Conservation (phyloP, 1,284 basidiomycete species). For the Boletus hoseneyae region DNA sequence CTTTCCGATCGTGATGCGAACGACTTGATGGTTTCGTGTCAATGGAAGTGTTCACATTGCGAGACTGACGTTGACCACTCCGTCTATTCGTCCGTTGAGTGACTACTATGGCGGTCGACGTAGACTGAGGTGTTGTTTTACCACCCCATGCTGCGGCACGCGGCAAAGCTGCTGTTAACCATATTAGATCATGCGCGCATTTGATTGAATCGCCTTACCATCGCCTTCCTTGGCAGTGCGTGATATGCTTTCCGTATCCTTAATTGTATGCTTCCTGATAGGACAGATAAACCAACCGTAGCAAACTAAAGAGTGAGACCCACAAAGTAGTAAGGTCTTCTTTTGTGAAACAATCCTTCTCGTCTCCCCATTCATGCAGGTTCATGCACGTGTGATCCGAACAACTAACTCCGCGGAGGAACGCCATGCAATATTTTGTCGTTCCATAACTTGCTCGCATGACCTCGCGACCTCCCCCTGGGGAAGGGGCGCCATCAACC, state of each 20-base stretch:
- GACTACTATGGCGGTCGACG: slow-evolving; percentile 19
- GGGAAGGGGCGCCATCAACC: slow-evolving; percentile 87
- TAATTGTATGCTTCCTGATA: slow-evolving; percentile 80
- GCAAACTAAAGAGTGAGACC: slow-evolving; percentile 32
- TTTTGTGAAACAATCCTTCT: slow-evolving; percentile 95
- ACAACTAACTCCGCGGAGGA: slow-evolving; percentile 86
- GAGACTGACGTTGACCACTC: slow-evolving; percentile 40
- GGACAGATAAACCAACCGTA: slow-evolving; percentile 16
- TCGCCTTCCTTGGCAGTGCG: slow-evolving; percentile 58
- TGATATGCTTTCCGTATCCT: slow-evolving; percentile 70
- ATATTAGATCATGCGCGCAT: slow-evolving; percentile 8
- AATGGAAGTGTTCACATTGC: slow-evolving; percentile 29
- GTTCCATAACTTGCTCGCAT: slow-evolving; percentile 96
- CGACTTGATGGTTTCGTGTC: slow-evolving; percentile 39
- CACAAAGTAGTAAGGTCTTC: slow-evolving; percentile 88
- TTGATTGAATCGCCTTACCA: slow-evolving; percentile 40
- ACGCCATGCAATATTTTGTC: slow-evolving; percentile 97
- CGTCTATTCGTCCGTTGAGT: slow-evolving; percentile 41
- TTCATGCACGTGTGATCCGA: slow-evolving; percentile 90
- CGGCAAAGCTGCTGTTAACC: slow-evolving; percentile 52
- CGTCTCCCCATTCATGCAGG: slow-evolving; percentile 97
- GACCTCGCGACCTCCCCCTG: slow-evolving; percentile 73
- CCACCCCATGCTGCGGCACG: slow-evolving; percentile 83
- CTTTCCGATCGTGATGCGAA: slow-evolving; percentile 39
- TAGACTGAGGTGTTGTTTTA: slow-evolving; percentile 37